Evolutionary conservation across 768 basidiomycete genomes (phyloP), one percentile per base, ranked within the genome.

Genomic region (Mycena vulgaris): DNA sequence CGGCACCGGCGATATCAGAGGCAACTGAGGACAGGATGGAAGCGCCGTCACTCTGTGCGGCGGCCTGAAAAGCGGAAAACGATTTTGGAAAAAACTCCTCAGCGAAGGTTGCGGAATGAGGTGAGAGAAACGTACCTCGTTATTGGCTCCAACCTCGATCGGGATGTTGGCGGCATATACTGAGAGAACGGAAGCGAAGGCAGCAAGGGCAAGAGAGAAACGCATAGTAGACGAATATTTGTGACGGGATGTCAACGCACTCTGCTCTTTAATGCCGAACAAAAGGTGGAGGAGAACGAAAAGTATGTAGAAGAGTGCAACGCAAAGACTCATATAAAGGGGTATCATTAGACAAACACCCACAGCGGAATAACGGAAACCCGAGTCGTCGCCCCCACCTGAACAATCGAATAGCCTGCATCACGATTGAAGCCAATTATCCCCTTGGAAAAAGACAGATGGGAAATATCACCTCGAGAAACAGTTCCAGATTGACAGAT

Each of bases 151-250:
- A 45, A 59, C 57, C 19, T 30, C 17, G 19, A 45, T 31, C 27
- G 21, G 40, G 16, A 59, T 45, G 27, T 45, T 59, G 40, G 19
- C 25, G 17, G 57, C 57, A 45, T 59, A 45, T 17, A 31, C 57
- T 13, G 57, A 59, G 57, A 42, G 28, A 42, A 31, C 57, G 40
- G 57, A 13, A 45, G 40, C 57, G 21, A 59, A 45, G 13, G 28
- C 57, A 30, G 28, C 40, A 42, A 59, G 40, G 28, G 57, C 57
- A 59, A 59, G 30, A 45, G 40, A 45, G 19, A 59, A 59, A 59
- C 57, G 57, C 57, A 59, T 59, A 19, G 57, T 31, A 31, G 57
- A 59, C 21, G 13, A 59, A 47, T 21, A 23, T 56, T 13, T 23
- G 35, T 39, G 35, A 39, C 2, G 6, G 55, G 35, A 14, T 37